A percentile compares a stretch with the other conserved stretches of the same genome.
Evolutionary conservation across 768 basidiomycete genomes (phyloP).

Genomic region (Bullera alba): DNA sequence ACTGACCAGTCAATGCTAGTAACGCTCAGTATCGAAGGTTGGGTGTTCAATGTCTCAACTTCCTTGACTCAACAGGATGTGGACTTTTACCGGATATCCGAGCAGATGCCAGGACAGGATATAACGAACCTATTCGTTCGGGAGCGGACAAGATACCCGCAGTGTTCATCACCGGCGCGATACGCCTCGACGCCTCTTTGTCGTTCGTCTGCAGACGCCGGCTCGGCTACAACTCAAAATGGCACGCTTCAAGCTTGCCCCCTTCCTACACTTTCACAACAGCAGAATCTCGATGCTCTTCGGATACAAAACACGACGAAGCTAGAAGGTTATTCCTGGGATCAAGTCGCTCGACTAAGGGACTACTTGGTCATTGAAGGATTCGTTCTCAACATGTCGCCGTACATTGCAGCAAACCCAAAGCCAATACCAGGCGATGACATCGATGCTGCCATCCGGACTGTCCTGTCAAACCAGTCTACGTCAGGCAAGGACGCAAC

Average conservation of each 20-base stretch:
- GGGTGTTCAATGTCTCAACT: constrained; percentile 64
- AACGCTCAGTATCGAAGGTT: constrained; percentile 70
- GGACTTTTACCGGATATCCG: constrained; percentile 57
- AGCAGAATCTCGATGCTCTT: constrained; percentile 58
- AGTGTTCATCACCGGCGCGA: constrained; percentile 59
- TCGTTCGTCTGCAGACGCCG: constrained; percentile 40
- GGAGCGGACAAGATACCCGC: constrained; percentile 57
- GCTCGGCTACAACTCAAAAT: constrained; percentile 7
- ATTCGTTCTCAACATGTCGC: constrained; percentile 81
- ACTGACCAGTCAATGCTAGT: constrained; percentile 43
- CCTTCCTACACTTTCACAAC: constrained; percentile 55
- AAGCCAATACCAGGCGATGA: constrained; percentile 61
- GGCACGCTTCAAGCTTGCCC: constrained; percentile 56
- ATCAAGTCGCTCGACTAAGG: constrained; percentile 63
- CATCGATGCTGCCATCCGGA: constrained; percentile 77
- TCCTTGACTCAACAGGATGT: constrained; percentile 54
- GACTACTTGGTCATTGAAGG: constrained; percentile 88
- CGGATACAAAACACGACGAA: constrained; percentile 60
- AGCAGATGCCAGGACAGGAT: constrained; percentile 66
- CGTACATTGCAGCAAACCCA: constrained; percentile 72
- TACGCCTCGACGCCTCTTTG: constrained; percentile 74
- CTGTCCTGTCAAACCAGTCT: constrained; percentile 53
- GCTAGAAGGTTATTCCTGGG: constrained; percentile 84
- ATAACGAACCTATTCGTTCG: constrained; percentile 81
- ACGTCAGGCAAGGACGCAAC: constrained; percentile 78